Base-by-base conservation (phyloP, 2,329 filamentous ascomycete genomes). In the Aspergillus pseudoglaucus region DNA sequence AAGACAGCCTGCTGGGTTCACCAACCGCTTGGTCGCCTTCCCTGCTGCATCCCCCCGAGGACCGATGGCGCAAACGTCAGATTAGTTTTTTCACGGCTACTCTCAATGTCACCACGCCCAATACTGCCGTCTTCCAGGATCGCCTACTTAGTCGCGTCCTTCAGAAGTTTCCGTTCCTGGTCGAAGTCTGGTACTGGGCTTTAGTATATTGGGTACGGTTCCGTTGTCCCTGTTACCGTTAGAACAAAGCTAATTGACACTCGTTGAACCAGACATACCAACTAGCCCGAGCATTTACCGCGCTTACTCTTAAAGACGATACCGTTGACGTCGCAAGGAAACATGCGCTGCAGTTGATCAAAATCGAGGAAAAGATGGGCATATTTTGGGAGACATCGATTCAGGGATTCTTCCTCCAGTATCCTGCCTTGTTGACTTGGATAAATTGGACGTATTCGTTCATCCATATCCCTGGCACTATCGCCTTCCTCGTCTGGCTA, bases 151-250 rank as follows among this genome's bases (percentile, higher is more conserved):
- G 82, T 61, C 75, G 84, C 4, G 56, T 88, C 32, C 74, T 88
- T 12, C 75, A 75, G 48, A 83, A 80, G 59, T 81, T 87, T 54
- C 85, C 86, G 0, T 89, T 89, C 61, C 65, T 88, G 23, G 82
- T 83, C 1, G 86, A 89, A 66, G 83, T 80, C 37, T 88, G 84
- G 84, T 88, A 88, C 58, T 88, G 85, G 85, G 80, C 82, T 2
- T 69, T 87, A 53, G 83, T 88, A 44, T 88, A 88, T 70, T 88
- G 85, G 84, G 84, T 87, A 76, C 58, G 78, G 61, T 25, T 22
- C 40, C 30, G 1, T 10, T 42, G 12, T 22, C 1, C 9, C 25
- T 30, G 10, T 30, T 12, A 10, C 25, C 25, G 25, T n/a, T n/a
- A 3, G 33, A 17, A 17, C n/a, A 17, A 35, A 35, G 33, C 33